These are phyloP conservation scores for Agrocybe pediades DNA, from an alignment of 768 basidiomycete genomes.

Conservation along the genomic window DNA sequence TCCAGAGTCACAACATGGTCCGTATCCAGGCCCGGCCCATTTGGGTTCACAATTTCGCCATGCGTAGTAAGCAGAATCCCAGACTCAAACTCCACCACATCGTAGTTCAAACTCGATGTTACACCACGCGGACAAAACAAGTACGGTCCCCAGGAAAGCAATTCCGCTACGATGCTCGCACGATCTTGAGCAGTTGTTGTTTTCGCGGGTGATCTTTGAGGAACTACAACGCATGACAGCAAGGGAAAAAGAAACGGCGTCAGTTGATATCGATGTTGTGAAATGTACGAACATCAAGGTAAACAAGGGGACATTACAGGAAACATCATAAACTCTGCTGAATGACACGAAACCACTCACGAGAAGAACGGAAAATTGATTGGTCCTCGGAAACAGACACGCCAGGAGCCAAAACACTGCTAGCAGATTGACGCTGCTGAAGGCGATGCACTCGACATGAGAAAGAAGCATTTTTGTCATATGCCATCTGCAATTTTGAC, in stretches of 20 bases:
- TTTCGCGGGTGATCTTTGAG: slow-evolving; percentile 6
- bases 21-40: slow-evolving; percentile 7
- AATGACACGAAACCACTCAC: slow-evolving; percentile 4
- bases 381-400: slow-evolving; percentile 8
- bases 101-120: slow-evolving; percentile 18
- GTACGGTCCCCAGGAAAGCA: slow-evolving; percentile 17
- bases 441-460: slow-evolving; percentile 23
- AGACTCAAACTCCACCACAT: slow-evolving; percentile 20
- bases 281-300: too few relatives aligned
- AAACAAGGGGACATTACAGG: too few relatives aligned
- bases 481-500: slow-evolving; percentile 23
- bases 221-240: background rate
- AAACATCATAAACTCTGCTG: too few relatives aligned
- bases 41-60: slow-evolving; percentile 22
- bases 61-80: slow-evolving; percentile 26
- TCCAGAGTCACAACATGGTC: slow-evolving; percentile 24
- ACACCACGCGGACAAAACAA: slow-evolving; percentile 23
- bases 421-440: slow-evolving; percentile 10
- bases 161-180: slow-evolving; percentile 12
- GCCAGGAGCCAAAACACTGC: slow-evolving; percentile 15
- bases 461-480: slow-evolving; percentile 28
- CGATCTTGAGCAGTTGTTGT: slow-evolving; percentile 13
- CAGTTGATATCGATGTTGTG: too few relatives aligned
- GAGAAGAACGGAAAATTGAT: slow-evolving; percentile 4
- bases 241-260: too few relatives aligned